A percentile compares a stretch with the other conserved stretches of the same genome.
Evolutionary conservation across 805 yeast species (phyloP).

Genomic region (Brettanomyces sp.): DNA sequence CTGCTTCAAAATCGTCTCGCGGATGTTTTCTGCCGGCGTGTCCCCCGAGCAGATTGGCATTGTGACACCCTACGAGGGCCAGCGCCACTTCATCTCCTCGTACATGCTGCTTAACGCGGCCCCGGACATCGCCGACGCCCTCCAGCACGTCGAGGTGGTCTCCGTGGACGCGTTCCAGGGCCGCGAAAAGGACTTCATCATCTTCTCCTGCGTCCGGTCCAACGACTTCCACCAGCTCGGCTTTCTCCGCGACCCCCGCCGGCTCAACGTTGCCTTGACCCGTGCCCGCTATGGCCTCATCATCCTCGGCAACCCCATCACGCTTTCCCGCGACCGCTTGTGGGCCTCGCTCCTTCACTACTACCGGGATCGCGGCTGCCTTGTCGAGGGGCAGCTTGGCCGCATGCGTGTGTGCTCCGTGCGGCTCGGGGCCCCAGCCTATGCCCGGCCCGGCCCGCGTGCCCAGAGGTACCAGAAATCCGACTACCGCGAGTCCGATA

Average conservation of each 20-base stretch:
- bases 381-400: slow-evolving; percentile 84
- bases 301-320: slow-evolving; percentile 75
- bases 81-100: slow-evolving; percentile 70
- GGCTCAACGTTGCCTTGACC: slow-evolving; percentile 83
- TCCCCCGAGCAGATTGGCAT: slow-evolving; percentile 80
- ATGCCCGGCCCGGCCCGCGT: not conserved
- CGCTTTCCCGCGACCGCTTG: slow-evolving; percentile 57
- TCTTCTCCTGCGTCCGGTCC: slow-evolving; percentile 50
- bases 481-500: slow-evolving; percentile 23
- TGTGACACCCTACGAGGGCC: slow-evolving; percentile 93
- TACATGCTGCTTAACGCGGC: slow-evolving; percentile 70
- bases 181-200: slow-evolving; percentile 43
- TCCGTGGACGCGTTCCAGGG: slow-evolving; percentile 64
- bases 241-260: slow-evolving; percentile 74
- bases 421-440: slow-evolving; percentile 25
- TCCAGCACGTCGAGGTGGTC: slow-evolving; percentile 73
- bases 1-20: slow-evolving; percentile 69
- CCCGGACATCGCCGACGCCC: slow-evolving; percentile 48
- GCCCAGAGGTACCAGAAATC: not conserved
- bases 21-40: slow-evolving; percentile 68
- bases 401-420: slow-evolving; percentile 66
- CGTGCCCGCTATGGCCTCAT: slow-evolving; percentile 79
- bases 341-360: slow-evolving; percentile 77
- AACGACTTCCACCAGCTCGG: slow-evolving; percentile 71
- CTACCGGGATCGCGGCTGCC: slow-evolving; percentile 74